Conservation (phyloP, 352 stramenopile species). For the Globisporangium paddicum region DNA sequence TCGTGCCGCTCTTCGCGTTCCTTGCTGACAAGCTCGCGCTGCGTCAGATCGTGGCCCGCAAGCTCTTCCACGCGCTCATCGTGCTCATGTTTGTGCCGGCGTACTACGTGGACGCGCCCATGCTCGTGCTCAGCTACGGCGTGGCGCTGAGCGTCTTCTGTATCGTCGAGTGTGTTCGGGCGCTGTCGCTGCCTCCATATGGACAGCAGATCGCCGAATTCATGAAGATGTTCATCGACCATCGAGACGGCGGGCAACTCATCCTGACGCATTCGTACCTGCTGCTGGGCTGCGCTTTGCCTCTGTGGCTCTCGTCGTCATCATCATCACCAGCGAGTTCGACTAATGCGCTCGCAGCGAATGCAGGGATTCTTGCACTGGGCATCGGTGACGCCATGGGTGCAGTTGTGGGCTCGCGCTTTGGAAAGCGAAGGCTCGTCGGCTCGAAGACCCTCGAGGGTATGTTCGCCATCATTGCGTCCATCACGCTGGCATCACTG, state of each 20-base stretch:
- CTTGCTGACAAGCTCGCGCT: conserved; percentile 32
- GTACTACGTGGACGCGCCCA: conserved; percentile 40
- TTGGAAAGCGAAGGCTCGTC: conserved; percentile 45
- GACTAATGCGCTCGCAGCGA: conserved; percentile 28
- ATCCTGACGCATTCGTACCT: conserved; percentile 80
- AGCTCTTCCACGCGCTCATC: conserved; percentile 78
- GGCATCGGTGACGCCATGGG: conserved; percentile 79
- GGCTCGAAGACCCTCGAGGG: conserved; percentile 68
- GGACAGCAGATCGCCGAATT: conserved; percentile 47
- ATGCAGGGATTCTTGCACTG: conserved; percentile 65
- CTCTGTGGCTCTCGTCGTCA: conserved; percentile 47
- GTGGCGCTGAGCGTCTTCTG: conserved; percentile 69
- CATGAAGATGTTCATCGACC: conserved; percentile 72
- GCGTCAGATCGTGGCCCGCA: conserved; percentile 68
- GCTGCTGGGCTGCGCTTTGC: conserved; percentile 68
- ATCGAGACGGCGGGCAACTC: conserved; percentile 57
- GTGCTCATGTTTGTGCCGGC: conserved; percentile 77
- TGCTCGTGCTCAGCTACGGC: conserved; percentile 76
- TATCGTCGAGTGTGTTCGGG: conserved; percentile 62
- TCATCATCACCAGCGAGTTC: neutral
- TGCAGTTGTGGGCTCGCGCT: conserved; percentile 48
- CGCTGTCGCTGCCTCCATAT: conserved; percentile 51
- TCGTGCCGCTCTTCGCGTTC: conserved; percentile 51
- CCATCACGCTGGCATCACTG: conserved; percentile 48
- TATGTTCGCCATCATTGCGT: conserved; percentile 50